A percentile compares a stretch with the other conserved stretches of the same genome.
These are phyloP conservation scores for Aspergillus aculeatinus DNA, from an alignment of 2,329 filamentous ascomycete genomes.

Conservation along the genomic window DNA sequence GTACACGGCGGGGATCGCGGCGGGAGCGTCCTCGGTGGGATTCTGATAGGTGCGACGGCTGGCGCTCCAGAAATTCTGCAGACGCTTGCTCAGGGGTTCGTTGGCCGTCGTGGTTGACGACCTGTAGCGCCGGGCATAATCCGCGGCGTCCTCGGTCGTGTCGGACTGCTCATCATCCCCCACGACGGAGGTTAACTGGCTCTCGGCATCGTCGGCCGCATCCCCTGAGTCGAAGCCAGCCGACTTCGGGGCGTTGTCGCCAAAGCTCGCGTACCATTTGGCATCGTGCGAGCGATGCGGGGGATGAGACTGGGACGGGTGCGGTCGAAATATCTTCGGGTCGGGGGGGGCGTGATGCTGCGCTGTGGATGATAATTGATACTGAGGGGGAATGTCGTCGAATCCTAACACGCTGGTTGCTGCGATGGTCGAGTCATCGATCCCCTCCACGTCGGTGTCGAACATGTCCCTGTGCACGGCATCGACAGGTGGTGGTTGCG, in stretches of 20 bases:
- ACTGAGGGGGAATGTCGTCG: conserved; percentile 28
- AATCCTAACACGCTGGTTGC: conserved; percentile 39
- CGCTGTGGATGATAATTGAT: conserved; percentile 22
- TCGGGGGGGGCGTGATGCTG: conserved; percentile 23
- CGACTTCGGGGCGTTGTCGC: conserved; percentile 36
- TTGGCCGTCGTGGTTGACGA: conserved; percentile 17
- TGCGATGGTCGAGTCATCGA: conserved; percentile 45
- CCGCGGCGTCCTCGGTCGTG: conserved; percentile 31
- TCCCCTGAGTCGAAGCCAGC: conserved; percentile 40
- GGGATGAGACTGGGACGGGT: conserved; percentile 20
- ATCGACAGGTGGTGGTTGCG: conserved; percentile 19
- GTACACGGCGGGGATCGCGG: conserved; percentile 15
- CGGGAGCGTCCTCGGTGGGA: neutral
- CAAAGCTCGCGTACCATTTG: conserved; percentile 36
- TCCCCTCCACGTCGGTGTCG: conserved; percentile 45
- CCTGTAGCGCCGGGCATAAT: conserved; percentile 28
- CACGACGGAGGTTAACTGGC: conserved; percentile 31
- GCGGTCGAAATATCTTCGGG: conserved; percentile 17
- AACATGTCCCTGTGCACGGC: conserved; percentile 35
- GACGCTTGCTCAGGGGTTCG: conserved; percentile 37
- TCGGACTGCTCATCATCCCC: conserved; percentile 33
- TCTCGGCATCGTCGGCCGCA: conserved; percentile 24
- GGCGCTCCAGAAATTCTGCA: conserved; percentile 41
- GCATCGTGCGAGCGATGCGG: conserved; percentile 27
- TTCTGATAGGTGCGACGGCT: conserved; percentile 29